Evolutionary conservation across 768 basidiomycete genomes (phyloP), one percentile per base, ranked within the genome.

Genomic region (Naematelia aurantialba): DNA sequence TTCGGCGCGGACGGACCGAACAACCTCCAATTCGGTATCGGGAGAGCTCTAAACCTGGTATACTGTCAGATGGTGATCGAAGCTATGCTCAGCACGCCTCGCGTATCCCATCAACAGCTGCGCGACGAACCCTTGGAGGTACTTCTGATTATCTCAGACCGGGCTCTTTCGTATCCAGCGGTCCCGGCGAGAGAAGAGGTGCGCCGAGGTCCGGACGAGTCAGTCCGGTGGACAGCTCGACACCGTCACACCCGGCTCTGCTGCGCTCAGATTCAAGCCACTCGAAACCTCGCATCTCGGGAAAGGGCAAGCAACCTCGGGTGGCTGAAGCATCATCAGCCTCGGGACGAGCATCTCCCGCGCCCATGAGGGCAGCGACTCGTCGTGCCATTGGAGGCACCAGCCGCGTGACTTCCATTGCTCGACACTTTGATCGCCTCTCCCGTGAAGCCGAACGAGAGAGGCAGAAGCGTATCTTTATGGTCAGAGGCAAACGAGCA

Each of bases 81-180:
- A 85, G 91, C 48, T 94, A 93, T 77, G 91, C 91, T 2, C 89
- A 87, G n/a, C 92, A 92, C 70, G 85, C 91, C 58, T 91, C 89
- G 1, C 87, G 90, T 1, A 68, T 68, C 2, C 66, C 68, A 12
- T 66, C 64, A 11, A 58, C 26, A n/a, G 48, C 31, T 13, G 61
- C 46, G 10, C 29, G 61, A 49, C 42, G 51, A 29, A 47, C 53
- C 3, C n/a, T 39, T 4, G 56, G 19, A 19, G 58, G 52, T n/a
- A 52, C 48, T 4, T 34, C 47, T 5, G 59, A 60, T 29, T 53
- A 51, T 22, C 56, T 54, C 14, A 46, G 64, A 39, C 57, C 56
- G 17, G 57, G 64, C 34, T 25, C n/a, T 27, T 52, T 1, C 52
- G 57, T 17, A 39, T 17, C 34, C 34, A 39, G n/a, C n/a, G n/a